Percentiles rank a stretch among this genome's conserved stretches.
Evolutionary conservation across 345 rosid genomes (phyloP).

Genomic region (Eucalyptus melliodora): DNA sequence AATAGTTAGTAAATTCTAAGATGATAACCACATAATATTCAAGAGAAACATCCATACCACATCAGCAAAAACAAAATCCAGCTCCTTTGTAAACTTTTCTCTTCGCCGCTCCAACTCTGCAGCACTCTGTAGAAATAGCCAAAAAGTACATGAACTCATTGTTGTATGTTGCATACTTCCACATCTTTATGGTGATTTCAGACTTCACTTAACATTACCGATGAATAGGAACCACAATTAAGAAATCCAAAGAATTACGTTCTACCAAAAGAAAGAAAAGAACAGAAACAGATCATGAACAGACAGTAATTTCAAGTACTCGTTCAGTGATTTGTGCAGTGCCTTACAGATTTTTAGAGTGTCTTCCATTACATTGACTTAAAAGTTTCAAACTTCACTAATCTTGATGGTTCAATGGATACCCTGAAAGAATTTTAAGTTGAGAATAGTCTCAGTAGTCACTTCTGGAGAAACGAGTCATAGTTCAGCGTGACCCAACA

Average conservation of each 20-base stretch:
- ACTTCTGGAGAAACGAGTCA: background rate
- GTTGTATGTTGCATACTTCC: background rate
- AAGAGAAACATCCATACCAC: slow-evolving; percentile 25
- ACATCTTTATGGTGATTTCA: background rate
- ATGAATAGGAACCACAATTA: background rate
- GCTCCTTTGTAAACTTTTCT: slow-evolving; percentile 42
- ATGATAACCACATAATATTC: background rate
- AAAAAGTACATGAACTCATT: background rate
- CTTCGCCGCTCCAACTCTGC: slow-evolving; percentile 49
- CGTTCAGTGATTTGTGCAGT: background rate
- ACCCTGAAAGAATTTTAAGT: background rate
- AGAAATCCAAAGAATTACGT: background rate
- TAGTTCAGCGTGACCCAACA: background rate
- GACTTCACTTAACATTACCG: background rate
- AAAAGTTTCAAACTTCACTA: background rate
- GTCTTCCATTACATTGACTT: background rate
- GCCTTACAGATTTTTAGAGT: background rate
- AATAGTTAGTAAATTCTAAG: background rate
- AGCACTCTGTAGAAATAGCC: slow-evolving; percentile 16
- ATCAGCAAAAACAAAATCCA: slow-evolving; percentile 58
- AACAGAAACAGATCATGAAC: background rate
- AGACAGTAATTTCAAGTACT: background rate
- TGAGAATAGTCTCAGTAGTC: background rate
- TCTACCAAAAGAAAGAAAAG: background rate
- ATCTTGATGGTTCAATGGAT: background rate